A percentile compares a stretch with the other conserved stretches of the same genome.
Evolutionary conservation across 306 rosid genomes (phyloP).

Genomic region (Hippophae tibetana): DNA sequence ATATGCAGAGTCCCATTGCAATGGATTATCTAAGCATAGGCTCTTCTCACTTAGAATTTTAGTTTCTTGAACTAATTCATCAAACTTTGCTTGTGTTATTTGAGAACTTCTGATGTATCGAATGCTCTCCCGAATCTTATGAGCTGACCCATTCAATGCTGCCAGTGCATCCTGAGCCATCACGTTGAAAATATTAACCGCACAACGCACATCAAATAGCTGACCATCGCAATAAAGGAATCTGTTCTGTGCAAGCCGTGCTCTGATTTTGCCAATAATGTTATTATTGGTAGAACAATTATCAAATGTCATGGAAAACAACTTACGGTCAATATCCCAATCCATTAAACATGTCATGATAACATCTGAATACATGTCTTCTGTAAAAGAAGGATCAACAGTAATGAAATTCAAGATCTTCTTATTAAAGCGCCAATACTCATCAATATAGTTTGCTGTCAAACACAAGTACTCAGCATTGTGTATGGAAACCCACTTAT

Average conservation of each 20-base stretch:
- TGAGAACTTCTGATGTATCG: conserved; percentile 59
- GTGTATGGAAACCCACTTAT: conserved; percentile 57
- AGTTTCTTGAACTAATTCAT: conserved; percentile 57
- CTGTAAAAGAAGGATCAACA: conserved; percentile 73
- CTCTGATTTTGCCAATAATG: conserved; percentile 51
- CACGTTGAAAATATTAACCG: conserved; percentile 32
- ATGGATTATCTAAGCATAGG: conserved; percentile 54
- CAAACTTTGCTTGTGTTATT: conserved; percentile 53
- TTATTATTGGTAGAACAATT: conserved; percentile 57
- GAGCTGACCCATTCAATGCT: conserved; percentile 41
- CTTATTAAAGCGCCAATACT: conserved; percentile 77
- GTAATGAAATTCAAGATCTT: conserved; percentile 62
- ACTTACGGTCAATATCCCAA: conserved; percentile 95
- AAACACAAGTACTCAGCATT: conserved; percentile 68
- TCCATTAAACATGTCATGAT: conserved; percentile 80
- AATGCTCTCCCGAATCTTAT: conserved; percentile 60
- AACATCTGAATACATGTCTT: conserved; percentile 66
- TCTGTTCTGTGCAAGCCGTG: conserved; percentile 75
- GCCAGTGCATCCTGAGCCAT: conserved; percentile 47
- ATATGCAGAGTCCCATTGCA: conserved; percentile 68
- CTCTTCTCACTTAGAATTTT: conserved; percentile 49
- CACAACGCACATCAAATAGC: conserved; percentile 80
- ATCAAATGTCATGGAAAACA: conserved; percentile 83
- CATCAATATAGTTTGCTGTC: conserved; percentile 83
- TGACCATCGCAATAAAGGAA: conserved; percentile 79